Evolutionary conservation across 768 basidiomycete species (phyloP), one percentile per base, ranked within the genome.

Genomic region (Mycena belliarum): DNA sequence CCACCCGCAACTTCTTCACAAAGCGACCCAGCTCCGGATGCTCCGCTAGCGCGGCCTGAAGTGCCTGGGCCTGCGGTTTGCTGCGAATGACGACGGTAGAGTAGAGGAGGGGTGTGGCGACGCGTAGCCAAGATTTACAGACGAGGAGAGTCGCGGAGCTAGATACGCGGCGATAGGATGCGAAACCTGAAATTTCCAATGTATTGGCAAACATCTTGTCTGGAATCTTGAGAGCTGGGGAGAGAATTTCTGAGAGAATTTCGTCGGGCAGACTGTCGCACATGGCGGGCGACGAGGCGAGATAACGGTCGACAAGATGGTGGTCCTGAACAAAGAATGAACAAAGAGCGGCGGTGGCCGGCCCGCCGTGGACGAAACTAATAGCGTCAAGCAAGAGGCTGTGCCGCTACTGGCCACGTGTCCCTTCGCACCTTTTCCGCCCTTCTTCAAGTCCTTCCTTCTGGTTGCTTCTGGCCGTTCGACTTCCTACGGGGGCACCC

Each of bases 181-280:
- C 46, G 46, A 47, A 47, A 12, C 44, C 44, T 4, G 52, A 54
- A 8, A 20, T 21, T 3, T 8, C 10, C 5, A 35, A 37, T 1
- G 52, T 46, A 16, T 54, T 45, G 16, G 35, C 46, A 20, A 54
- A 54, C 24, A 38, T n/a, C 6, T 26, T 2, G 2, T 46, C 33
- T 1, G 52, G 20, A 8, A 54, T 45, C 21, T 38, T 26, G 16
- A 47, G n/a, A 2, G 26, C 23, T 11, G 52, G 52, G 15, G 44
- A 38, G 9, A 54, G 44, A 6, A 54, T 47, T 16, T 54, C 52
- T 12, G 52, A 46, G 6, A 54, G 26, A n/a, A 54, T 38, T 18
- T 54, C 52, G 15, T 54, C 52, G 24, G 44, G 52, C 3, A 46
- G 52, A 3, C 14, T 33, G n/a, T 33, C 26, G 11, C 21, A 23